phyloP scores from a whole-genome alignment of 371 early-diverging fungal species.

The Globomyces sp. region DNA sequence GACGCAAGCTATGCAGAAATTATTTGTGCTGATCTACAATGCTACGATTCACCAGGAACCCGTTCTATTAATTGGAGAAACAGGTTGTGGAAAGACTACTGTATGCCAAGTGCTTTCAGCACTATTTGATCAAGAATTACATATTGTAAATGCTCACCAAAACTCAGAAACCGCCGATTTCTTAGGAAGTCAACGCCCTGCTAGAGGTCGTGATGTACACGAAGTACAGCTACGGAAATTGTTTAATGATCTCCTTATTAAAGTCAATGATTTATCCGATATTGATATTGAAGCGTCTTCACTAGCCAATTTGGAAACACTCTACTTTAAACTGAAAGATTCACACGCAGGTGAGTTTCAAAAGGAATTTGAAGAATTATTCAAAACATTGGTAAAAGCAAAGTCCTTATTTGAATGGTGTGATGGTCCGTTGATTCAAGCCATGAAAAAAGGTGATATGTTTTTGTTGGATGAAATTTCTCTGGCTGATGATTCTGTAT shows the following conservation, averaged over 20 bases:
- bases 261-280: not conserved
- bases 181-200: conserved; percentile 95
- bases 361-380: conserved; percentile 31
- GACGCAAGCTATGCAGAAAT: conserved; percentile 92
- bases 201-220: conserved; percentile 63
- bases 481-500: conserved; percentile 97
- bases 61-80: conserved; percentile 97
- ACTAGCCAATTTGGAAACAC: not conserved
- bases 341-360: conserved; percentile 26
- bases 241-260: conserved; percentile 25
- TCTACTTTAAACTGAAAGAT: not conserved
- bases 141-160: conserved; percentile 97
- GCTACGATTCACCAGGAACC: conserved; percentile 90
- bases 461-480: conserved; percentile 99
- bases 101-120: conserved; percentile 91
- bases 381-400: not conserved
- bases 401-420: conserved; percentile 84
- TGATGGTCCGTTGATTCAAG: conserved; percentile 93
- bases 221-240: conserved; percentile 45
- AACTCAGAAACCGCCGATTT: conserved; percentile 97
- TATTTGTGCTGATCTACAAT: conserved; percentile 84
- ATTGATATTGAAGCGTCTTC: not conserved
- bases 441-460: conserved; percentile 90
- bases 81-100: conserved; percentile 99
- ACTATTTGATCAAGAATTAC: conserved; percentile 62